A percentile compares a stretch with the other conserved stretches of the same genome.
phyloP scores from a whole-genome alignment of 2,329 filamentous ascomycete genomes.

The Rosellinia necatrix region DNA sequence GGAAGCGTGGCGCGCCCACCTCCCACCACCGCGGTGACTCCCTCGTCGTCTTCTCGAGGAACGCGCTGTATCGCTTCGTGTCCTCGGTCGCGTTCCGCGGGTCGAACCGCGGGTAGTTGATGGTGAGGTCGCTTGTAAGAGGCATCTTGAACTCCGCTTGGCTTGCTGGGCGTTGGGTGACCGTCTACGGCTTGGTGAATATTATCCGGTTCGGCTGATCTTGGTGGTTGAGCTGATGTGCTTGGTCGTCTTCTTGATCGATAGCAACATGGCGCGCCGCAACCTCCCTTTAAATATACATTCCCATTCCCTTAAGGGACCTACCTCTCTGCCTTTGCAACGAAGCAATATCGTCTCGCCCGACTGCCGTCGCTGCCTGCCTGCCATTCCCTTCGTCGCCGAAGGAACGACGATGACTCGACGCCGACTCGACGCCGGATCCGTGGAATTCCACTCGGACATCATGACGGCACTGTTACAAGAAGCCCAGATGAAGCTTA shows the following conservation, averaged over 20 bases:
- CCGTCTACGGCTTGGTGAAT: no score
- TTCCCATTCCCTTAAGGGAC: no score
- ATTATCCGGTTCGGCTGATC: background rate
- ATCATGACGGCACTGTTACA: background rate
- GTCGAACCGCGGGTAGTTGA: constrained; percentile 13
- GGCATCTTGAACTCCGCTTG: constrained; percentile 7
- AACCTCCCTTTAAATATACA: no score
- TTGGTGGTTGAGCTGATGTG: background rate
- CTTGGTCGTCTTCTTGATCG: no score
- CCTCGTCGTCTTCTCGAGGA: constrained; percentile 6
- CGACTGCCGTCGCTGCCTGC: no score
- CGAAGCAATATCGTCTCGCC: no score
- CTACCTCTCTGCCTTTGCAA: no score
- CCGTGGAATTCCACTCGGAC: background rate
- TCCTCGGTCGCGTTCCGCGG: constrained; percentile 2
- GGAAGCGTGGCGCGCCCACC: constrained; percentile 13
- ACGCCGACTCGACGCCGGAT: background rate
- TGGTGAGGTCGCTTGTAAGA: constrained; percentile 17
- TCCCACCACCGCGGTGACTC: constrained; percentile 11
- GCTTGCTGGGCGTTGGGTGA: background rate
- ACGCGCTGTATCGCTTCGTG: constrained; percentile 4
- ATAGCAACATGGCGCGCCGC: no score
- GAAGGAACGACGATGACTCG: background rate
- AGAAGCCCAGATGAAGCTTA: background rate
- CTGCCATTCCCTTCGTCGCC: no score